These are phyloP conservation scores for Podospora pseudocomata DNA, from an alignment of 495 filamentous ascomycete species.

Conservation along the genomic window DNA sequence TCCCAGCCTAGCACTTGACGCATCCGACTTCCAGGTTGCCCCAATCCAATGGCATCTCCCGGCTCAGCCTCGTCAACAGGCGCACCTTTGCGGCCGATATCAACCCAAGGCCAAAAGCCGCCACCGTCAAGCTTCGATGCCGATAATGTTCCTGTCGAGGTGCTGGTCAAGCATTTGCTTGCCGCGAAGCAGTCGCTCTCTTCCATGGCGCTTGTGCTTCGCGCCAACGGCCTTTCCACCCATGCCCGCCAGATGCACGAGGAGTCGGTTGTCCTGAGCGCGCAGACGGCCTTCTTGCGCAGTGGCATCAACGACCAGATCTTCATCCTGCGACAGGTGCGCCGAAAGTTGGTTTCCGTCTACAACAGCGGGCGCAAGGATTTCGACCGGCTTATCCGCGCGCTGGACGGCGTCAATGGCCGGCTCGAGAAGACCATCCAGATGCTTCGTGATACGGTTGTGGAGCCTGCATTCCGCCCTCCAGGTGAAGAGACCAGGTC, in stretches of 20 bases:
- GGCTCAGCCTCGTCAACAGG: constrained; percentile 17
- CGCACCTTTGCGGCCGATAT: constrained; percentile 13
- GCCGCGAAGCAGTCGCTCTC: constrained; percentile 86
- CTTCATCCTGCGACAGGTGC: constrained; percentile 62
- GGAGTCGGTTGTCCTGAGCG: constrained; percentile 70
- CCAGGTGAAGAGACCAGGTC: constrained; percentile 62
- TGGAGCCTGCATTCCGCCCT: constrained; percentile 71
- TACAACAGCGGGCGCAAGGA: constrained; percentile 47
- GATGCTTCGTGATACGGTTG: constrained; percentile 63
- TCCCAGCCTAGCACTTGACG: not conserved
- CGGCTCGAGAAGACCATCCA: constrained; percentile 69
- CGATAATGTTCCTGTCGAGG: constrained; percentile 56
- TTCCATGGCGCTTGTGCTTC: constrained; percentile 78
- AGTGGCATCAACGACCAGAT: constrained; percentile 70
- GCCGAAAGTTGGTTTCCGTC: constrained; percentile 53
- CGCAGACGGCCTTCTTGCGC: constrained; percentile 73
- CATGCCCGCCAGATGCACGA: constrained; percentile 71
- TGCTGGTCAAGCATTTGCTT: constrained; percentile 75
- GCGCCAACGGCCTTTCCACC: constrained; percentile 83
- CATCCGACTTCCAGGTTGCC: too few relatives aligned
- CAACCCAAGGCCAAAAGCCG: not conserved
- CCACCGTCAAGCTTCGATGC: constrained; percentile 15
- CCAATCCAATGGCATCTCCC: constrained; percentile 9
- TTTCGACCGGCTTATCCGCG: constrained; percentile 58
- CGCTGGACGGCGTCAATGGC: constrained; percentile 69